Evolutionary conservation across 352 stramenopile genomes (phyloP), one percentile per base, ranked within the genome.

Genomic region (Globisporangium rhizosaccharum): DNA sequence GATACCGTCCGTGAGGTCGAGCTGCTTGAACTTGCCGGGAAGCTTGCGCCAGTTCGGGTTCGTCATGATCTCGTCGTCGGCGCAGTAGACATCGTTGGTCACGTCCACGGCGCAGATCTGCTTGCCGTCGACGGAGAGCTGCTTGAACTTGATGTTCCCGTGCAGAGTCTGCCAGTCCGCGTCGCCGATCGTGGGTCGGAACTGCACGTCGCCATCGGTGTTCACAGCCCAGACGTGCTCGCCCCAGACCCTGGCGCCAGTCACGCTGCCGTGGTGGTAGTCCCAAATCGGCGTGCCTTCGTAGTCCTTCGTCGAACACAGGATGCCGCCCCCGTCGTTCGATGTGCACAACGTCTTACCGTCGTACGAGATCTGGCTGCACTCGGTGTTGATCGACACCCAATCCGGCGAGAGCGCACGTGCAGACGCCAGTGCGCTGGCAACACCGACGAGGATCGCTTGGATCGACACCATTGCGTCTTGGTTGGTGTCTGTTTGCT

Each of bases 41-140:
- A 73, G 47, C 44, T 62, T 49, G 47, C 59, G 67, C 67, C 67
- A 73, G 61, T 70, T 68, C 5, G 63, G 63, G 17, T 57, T 61
- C 41, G 26, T 42, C n/a, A 26, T 61, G 63, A 71, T 64, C 18
- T 28, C 44, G 18, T 66, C 52, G 48, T 66, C 60, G 14, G 67
- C 59, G 56, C 67, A 73, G 26, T 30, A 68, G 51, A 73, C 65
- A 8, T 68, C 54, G 33, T 73, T 59, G 53, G 52, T 30, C 3
- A 46, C 18, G 59, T 65, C 63, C 26, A 51, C 39, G 25, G 55
- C 67, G 49, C 67, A 73, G 55, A 73, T 49, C 59, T 73, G 67
- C 59, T 71, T 73, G 53, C 64, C 64, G 57, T 75, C 67, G n/a
- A 55, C 53, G 23, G 64, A 55, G 54, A 72, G 57, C 51, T 66